Evolutionary conservation across 108 stramenopile genomes (phyloP), one percentile per base, ranked within the genome.

Genomic region (Epithemia pelagica): DNA sequence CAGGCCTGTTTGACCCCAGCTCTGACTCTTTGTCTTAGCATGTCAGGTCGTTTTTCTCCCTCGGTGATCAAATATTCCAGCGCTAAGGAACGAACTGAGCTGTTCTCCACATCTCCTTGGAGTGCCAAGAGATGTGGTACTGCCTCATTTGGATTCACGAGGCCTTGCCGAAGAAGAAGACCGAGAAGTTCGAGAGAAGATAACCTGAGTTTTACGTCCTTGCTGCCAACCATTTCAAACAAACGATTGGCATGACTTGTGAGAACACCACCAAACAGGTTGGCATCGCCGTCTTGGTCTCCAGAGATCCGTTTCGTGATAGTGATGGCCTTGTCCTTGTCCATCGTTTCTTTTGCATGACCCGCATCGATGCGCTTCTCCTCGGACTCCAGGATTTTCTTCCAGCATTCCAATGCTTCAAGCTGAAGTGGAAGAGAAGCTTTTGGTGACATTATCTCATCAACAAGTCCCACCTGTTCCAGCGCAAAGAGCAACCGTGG

Each of bases 241-340:
- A 95, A 72, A 25, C 85, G 86, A 25, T 75, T 37, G 28, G 90
- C 77, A 55, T 95, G 89, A 24, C 74, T 80, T 1, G 83, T 88
- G 52, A 92, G 58, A 26, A 92, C 85, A 18, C 84, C 85, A 20
- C 94, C 94, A 61, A 87, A 80, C 46, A 95, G 74, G 30, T 79
- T 89, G 0, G 90, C 81, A 70, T 92, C 94, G 21, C 82, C 82
- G 65, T 95, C 94, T 76, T 95, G 91, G 66, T 92, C 91, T 1
- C 94, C 94, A 51, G 83, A 80, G 37, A 92, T 90, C 30, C 79
- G 82, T n/a, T 91, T 87, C 15, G 83, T 78, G 21, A 85, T 54
- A 29, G 86, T 88, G 5, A 91, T 81, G 31, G 68, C 74, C 62
- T 78, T 73, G 52, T 84, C 78, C 8, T 77, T 64, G 24, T 89